Evolutionary conservation across 495 filamentous ascomycete genomes (phyloP), one percentile per base, ranked within the genome.

Genomic region (Antarctomyces pellizariae): DNA sequence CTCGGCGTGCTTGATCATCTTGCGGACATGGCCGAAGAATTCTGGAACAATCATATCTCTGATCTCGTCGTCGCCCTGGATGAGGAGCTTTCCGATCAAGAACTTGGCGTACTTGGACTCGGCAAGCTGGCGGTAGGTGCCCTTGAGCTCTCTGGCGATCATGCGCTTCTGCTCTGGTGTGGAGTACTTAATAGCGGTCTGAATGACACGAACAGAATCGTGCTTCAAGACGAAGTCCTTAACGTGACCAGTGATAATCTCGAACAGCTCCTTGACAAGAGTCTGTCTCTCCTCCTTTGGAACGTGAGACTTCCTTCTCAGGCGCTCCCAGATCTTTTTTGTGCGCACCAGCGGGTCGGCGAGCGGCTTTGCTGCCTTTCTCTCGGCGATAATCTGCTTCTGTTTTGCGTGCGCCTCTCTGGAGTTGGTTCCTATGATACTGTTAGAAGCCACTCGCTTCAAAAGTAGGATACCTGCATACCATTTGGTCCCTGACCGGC

Each of bases 161-260:
- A 70, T 64, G 48, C 70, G 75, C 33, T 77, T 63, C 46, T 91
- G 83, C 31, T 70, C 65, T 13, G 64, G 55, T 31, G 74, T 90
- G 18, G 78, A 76, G 47, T 95, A 95, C 49, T 95, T 99, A 48
- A 99, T 60, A 16, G 82, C 84, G 5, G 80, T 91, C 54, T 99
- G 89, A 16, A 99, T 68, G 24, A 91, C 77, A 28, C 89, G 64
- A 13, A 91, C 86, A 6, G 82, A 76, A 42, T 99, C 89, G 47
- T 99, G 89, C 57, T 95, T 99, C 54, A 99, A 75, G 13, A 92
- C 84, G 34, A 92, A 90, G 25, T 93, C 89, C 43, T 78, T 79
- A 38, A 95, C 71, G 10, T 71, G 62, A 12, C 80, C 82, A 4
- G 74, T 89, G 40, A 92, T 74, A 37, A 95, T 83, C 26, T 68